A percentile compares a stretch with the other conserved stretches of the same genome.
phyloP scores from a whole-genome alignment of 371 early-diverging fungal genomes.

The Conidiobolus incongruus region DNA sequence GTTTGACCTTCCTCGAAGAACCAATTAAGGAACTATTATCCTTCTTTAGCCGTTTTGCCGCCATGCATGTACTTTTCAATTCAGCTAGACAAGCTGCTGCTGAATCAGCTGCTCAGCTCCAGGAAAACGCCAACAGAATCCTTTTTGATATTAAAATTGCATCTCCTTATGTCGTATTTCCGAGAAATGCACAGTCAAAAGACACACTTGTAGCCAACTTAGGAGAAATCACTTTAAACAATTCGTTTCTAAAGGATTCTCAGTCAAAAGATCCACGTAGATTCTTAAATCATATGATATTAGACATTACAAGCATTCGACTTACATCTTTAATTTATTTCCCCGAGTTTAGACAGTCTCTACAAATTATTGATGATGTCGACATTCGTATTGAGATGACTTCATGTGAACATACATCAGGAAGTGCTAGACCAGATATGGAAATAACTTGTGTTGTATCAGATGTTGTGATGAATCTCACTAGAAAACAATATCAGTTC shows the following conservation, averaged over 20 bases:
- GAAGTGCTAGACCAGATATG: slow-evolving; percentile 15
- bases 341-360: slow-evolving; percentile 11
- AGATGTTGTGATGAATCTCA: slow-evolving; percentile 1
- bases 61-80: slow-evolving; percentile 75
- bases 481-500: slow-evolving; percentile 3
- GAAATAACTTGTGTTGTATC: slow-evolving; percentile 8
- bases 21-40: slow-evolving; percentile 23
- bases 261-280: slow-evolving; percentile 11
- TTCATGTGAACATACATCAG: slow-evolving; percentile 12
- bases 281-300: slow-evolving; percentile 26
- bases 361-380: slow-evolving; percentile 66
- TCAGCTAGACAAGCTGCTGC: slow-evolving; percentile 63
- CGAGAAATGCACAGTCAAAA: slow-evolving; percentile 26
- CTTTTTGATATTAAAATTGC: slow-evolving; percentile 64
- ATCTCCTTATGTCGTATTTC: slow-evolving; percentile 80
- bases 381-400: slow-evolving; percentile 41
- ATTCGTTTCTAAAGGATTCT: slow-evolving; percentile 25
- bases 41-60: slow-evolving; percentile 53
- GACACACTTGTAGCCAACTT: slow-evolving; percentile 55
- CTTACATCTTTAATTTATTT: slow-evolving; percentile 26
- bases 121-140: slow-evolving; percentile 43
- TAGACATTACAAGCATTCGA: slow-evolving; percentile 42
- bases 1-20: slow-evolving; percentile 40
- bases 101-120: slow-evolving; percentile 52
- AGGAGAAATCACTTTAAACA: slow-evolving; percentile 67